phyloP scores from a whole-genome alignment of 768 basidiomycete genomes.

The Pisolithus tinctorius region DNA sequence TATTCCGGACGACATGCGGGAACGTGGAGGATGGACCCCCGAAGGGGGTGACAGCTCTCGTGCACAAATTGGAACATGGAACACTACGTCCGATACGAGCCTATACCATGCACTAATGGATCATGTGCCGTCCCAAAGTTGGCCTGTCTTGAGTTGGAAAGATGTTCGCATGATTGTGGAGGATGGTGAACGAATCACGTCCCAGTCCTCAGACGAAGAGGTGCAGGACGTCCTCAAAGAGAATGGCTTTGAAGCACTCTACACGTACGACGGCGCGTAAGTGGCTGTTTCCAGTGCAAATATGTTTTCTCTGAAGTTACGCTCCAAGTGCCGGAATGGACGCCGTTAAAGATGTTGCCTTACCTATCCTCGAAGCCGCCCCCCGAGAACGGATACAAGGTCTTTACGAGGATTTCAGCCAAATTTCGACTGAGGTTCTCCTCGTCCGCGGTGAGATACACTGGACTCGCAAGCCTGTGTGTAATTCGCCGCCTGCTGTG shows the following conservation, averaged over 20 bases:
- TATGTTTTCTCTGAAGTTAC: background rate
- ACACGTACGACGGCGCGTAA: slow-evolving; percentile 36
- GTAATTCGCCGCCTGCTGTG: background rate
- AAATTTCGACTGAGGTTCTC: slow-evolving; percentile 30
- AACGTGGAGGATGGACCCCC: slow-evolving; percentile 13
- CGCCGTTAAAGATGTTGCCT: slow-evolving; percentile 31
- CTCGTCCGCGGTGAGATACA: slow-evolving; percentile 36
- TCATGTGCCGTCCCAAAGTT: slow-evolving; percentile 1
- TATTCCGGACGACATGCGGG: slow-evolving; percentile 16
- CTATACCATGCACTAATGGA: slow-evolving; percentile 3
- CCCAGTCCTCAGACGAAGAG: slow-evolving; percentile 18
- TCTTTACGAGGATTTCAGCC: slow-evolving; percentile 32
- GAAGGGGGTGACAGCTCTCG: slow-evolving; percentile 2
- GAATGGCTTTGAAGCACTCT: slow-evolving; percentile 36
- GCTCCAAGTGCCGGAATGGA: slow-evolving; percentile 31
- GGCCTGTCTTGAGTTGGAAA: slow-evolving; percentile 21
- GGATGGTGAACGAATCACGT: slow-evolving; percentile 15
- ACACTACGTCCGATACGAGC: background rate
- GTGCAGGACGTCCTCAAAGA: slow-evolving; percentile 27
- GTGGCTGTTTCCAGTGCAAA: slow-evolving; percentile 9
- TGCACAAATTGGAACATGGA: slow-evolving; percentile 6
- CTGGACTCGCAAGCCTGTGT: slow-evolving; percentile 31
- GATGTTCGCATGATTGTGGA: slow-evolving; percentile 14
- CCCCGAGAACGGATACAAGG: slow-evolving; percentile 30
- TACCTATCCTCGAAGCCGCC: slow-evolving; percentile 28